Conservation (phyloP, 140 eudicot species). For the Bidens hawaiensis region DNA sequence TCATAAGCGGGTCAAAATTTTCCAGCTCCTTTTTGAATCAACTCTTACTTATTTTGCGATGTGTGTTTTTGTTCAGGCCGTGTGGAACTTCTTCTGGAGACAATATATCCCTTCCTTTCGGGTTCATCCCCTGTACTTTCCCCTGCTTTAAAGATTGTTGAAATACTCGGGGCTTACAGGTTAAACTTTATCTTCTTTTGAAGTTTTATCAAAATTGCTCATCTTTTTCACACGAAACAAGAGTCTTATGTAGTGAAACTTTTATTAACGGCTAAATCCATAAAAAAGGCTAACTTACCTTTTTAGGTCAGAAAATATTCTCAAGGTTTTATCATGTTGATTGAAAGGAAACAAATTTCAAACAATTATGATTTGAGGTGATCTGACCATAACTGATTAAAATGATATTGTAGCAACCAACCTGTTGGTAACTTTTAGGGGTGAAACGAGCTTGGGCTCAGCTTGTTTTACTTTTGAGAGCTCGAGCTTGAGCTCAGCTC, state of each 20-base stretch:
- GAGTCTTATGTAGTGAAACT: not conserved
- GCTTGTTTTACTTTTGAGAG: too few species aligned
- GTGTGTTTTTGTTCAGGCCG: conserved; percentile 52
- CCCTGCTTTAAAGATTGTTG: conserved; percentile 75
- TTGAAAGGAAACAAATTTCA: not conserved
- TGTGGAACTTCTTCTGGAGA: conserved; percentile 91
- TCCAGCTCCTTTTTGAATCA: not conserved
- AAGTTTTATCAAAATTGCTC: not conserved
- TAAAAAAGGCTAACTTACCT: not conserved
- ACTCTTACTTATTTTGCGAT: not conserved
- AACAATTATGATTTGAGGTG: not conserved
- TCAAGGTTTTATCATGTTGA: not conserved
- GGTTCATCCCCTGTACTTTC: conserved; percentile 75
- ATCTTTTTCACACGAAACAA: not conserved
- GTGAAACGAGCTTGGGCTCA: too few species aligned
- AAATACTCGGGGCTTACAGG: conserved; percentile 97
- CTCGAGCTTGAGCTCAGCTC: too few species aligned
- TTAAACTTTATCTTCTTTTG: conserved; percentile 19
- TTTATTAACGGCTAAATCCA: too few species aligned
- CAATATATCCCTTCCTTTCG: conserved; percentile 69
- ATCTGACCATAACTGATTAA: not conserved
- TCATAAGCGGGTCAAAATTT: not conserved
- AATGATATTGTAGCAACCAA: not conserved
- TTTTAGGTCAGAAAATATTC: not conserved
- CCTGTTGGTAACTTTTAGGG: not conserved